These are phyloP conservation scores for Sugiyamaella neomexicana DNA, from an alignment of 1,139 yeast species.

Conservation along the genomic window DNA sequence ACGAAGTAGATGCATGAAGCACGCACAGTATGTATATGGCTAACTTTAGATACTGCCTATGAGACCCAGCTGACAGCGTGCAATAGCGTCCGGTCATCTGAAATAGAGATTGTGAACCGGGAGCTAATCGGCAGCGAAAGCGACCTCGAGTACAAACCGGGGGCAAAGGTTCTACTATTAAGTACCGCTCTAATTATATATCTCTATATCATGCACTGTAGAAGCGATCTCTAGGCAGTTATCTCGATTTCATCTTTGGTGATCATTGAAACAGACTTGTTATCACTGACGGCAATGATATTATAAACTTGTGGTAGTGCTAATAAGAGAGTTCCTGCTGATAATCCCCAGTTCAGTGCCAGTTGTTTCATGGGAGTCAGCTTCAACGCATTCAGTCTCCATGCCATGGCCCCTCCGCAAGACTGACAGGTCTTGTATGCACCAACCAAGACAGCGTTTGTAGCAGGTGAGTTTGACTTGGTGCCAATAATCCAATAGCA, in stretches of 20 bases:
- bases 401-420: conserved; percentile 58
- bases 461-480: conserved; percentile 54
- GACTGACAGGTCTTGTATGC: conserved; percentile 58
- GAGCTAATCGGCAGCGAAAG: too few species aligned
- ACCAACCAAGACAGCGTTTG: conserved; percentile 54
- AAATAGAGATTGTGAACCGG: too few species aligned
- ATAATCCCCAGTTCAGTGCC: conserved; percentile 56
- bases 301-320: conserved; percentile 42
- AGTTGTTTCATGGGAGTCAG: conserved; percentile 49
- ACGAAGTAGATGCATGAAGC: neutral
- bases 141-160: too few species aligned
- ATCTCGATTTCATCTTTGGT: neutral
- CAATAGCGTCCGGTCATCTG: too few species aligned
- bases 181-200: too few species aligned
- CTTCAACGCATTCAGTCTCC: conserved; percentile 52
- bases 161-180: too few species aligned
- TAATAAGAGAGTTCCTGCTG: conserved; percentile 47
- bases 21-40: too few species aligned
- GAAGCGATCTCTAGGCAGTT: neutral
- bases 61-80: too few species aligned
- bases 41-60: too few species aligned
- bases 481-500: conserved; percentile 57
- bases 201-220: neutral
- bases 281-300: conserved; percentile 20
- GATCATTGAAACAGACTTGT: neutral